These are phyloP conservation scores for Clarireedia sp. DNA, from an alignment of 2,329 filamentous ascomycete genomes.

Conservation along the genomic window DNA sequence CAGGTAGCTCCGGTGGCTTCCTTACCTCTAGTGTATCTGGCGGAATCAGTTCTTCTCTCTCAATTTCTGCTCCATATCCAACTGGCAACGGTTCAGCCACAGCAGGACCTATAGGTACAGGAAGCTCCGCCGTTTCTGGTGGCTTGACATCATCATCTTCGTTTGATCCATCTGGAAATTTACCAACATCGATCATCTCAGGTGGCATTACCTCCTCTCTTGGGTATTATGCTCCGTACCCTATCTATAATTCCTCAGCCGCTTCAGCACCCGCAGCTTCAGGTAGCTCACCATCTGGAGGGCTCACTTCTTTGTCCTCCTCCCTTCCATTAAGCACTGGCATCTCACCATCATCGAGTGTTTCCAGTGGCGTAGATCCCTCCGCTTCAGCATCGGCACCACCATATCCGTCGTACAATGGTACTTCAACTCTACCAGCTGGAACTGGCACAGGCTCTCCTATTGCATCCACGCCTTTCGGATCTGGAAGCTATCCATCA, in stretches of 20 bases:
- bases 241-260: constrained; percentile 6
- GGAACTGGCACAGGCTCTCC: not conserved
- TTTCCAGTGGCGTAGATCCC: not conserved
- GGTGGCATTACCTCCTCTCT: not conserved
- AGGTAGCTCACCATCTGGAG: not conserved
- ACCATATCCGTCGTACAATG: constrained; percentile 3
- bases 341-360: not conserved
- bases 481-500: constrained; percentile 5
- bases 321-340: constrained; percentile 3
- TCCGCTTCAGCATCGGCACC: not conserved
- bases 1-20: not conserved
- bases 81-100: constrained; percentile 8
- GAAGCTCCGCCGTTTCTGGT: not conserved
- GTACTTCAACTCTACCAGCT: not conserved
- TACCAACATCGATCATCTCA: not conserved
- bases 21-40: constrained; percentile 1
- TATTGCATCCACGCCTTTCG: not conserved
- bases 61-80: constrained; percentile 11
- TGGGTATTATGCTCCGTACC: constrained; percentile 6
- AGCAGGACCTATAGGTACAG: constrained; percentile 7
- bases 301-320: not conserved
- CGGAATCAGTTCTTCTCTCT: constrained; percentile 1
- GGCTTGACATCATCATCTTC: not conserved
- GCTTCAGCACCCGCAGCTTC: constrained; percentile 7
- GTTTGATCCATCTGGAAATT: constrained; percentile 3